phyloP scores from a whole-genome alignment of 1,284 basidiomycete genomes.

The Boletus albobrunnescens region DNA sequence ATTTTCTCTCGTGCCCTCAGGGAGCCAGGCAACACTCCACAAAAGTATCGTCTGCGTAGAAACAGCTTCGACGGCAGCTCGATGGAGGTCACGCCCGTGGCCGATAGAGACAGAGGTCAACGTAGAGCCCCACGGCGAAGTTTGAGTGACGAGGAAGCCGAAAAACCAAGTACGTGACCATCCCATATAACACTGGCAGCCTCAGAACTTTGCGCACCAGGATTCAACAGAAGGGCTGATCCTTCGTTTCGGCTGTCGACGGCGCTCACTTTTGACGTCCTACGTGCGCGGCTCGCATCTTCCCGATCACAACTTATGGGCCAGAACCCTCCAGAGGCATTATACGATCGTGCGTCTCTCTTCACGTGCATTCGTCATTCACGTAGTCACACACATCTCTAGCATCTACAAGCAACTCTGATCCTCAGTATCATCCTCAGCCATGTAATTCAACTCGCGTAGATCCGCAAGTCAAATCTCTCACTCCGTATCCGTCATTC shows the following conservation, averaged over 20 bases:
- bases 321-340: conserved; percentile 29
- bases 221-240: conserved; percentile 32
- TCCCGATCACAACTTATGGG: conserved; percentile 38
- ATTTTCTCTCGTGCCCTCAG: conserved; percentile 61
- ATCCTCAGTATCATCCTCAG: conserved; percentile 6
- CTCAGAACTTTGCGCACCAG: conserved; percentile 22
- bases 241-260: conserved; percentile 41
- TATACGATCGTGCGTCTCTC: conserved; percentile 34
- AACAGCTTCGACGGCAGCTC: conserved; percentile 63
- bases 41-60: conserved; percentile 37
- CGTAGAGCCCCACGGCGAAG: conserved; percentile 53
- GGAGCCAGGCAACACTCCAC: conserved; percentile 59
- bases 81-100: conserved; percentile 51
- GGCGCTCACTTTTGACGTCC: conserved; percentile 45
- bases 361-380: not conserved
- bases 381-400: conserved; percentile 12
- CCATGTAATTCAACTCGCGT: conserved; percentile 6
- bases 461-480: conserved; percentile 38
- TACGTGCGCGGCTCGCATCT: conserved; percentile 46
- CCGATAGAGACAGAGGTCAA: conserved; percentile 41
- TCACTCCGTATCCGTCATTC: conserved; percentile 55
- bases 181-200: not conserved
- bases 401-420: conserved; percentile 13
- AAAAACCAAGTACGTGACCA: conserved; percentile 49
- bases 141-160: conserved; percentile 65